Base-by-base conservation (phyloP, 306 rosid species). In the Quercus ilex region DNA sequence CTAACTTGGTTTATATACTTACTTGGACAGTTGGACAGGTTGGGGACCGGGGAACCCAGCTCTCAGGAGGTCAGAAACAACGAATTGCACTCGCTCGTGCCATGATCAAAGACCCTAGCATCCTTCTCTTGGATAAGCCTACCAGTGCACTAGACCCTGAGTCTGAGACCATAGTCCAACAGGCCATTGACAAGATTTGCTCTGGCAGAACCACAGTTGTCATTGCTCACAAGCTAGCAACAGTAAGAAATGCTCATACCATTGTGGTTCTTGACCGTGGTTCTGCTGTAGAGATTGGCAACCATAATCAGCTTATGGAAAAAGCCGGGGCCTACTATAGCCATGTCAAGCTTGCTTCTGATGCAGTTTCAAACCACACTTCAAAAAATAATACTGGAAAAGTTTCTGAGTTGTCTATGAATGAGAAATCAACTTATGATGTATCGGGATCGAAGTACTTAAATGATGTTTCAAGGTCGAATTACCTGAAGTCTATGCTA, bases 61-160 rank as follows among this genome's bases (percentile, higher is more conserved):
- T 94, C 49, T 94, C 97, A 5, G 97, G 98, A n/a, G 99, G 97
- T 78, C 97, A 94, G 64, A 94, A 91, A 87, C 99, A 94, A 76
- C 76, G 97, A 82, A 91, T 94, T 62, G 97, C 97, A 20, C 79
- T 94, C 87, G 94, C 98, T 58, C 82, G 97, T 83, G 98, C 97
- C 31, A 92, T 92, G 92, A 84, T 91, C 73, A 94, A 94, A 76
- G 88, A 88, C 80, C 99, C 97, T 5, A 91, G 79, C 80, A 83
- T 94, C 56, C 95, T 94, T 68, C 91, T 94, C 71, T 84, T 94
- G 51, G 99, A 94, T 59, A 97, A 94, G 75, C 93, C 99, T n/a
- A 94, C 99, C 18, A 94, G 97, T 53, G 97, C 99, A 12, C 86
- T 92, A 57, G 99, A 94, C 81, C 87, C 97, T 3, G 92, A 91